These are phyloP conservation scores for Keithomyces neogunnii DNA, from an alignment of 2,329 filamentous ascomycete genomes.

Conservation along the genomic window DNA sequence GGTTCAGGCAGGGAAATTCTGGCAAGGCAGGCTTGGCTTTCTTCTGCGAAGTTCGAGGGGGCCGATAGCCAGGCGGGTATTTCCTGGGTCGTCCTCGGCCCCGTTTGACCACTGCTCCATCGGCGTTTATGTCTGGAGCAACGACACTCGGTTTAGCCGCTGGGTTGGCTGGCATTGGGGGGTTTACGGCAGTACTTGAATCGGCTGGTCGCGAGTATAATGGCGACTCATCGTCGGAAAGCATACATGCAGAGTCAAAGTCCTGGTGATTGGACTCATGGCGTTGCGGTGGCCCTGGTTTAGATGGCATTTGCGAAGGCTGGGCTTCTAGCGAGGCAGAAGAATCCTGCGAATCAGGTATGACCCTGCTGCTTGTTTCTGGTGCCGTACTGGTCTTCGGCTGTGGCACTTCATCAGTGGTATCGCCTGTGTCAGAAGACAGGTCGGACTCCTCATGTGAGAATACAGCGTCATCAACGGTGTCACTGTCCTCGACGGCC, in stretches of 20 bases:
- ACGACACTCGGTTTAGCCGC: background rate
- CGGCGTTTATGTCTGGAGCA: background rate
- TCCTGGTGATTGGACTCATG: background rate
- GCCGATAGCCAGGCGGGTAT: background rate
- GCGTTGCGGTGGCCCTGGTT: background rate
- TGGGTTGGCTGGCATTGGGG: background rate
- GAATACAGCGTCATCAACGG: constrained; percentile 5
- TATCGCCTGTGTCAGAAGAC: constrained; percentile 5
- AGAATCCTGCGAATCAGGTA: constrained; percentile 22
- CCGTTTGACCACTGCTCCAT: constrained; percentile 1
- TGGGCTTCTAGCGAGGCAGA: constrained; percentile 6
- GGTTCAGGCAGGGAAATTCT: background rate
- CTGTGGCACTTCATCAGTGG: constrained; percentile 2
- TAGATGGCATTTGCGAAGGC: background rate
- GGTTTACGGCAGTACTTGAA: background rate
- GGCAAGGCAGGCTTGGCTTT: background rate
- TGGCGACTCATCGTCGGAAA: constrained; percentile 29
- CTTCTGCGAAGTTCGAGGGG: background rate
- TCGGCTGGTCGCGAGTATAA: constrained; percentile 11
- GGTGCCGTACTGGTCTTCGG: constrained; percentile 2
- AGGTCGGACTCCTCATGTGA: constrained; percentile 2
- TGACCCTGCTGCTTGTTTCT: constrained; percentile 3
- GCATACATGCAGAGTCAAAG: constrained; percentile 12
- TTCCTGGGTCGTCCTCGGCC: constrained; percentile 4
- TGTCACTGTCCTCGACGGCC: constrained; percentile 6